These are phyloP conservation scores for Myochromella boudieri DNA, from an alignment of 768 basidiomycete species.

Conservation along the genomic window DNA sequence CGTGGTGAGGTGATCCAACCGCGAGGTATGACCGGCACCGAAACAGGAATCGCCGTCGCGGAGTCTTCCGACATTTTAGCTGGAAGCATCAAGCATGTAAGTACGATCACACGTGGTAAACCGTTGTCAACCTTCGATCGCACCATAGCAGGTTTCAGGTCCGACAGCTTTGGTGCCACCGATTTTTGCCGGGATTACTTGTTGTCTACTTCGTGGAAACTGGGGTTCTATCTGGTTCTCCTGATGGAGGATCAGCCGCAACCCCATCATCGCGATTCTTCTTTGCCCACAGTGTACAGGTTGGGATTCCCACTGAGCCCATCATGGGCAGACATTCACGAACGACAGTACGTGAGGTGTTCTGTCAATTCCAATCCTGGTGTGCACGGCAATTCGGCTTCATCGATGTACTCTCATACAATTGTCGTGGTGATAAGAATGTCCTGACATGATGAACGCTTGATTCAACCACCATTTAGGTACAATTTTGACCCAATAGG, in stretches of 20 bases:
- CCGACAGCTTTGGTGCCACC: slow-evolving; percentile 13
- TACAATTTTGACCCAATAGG: slow-evolving; percentile 4
- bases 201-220: slow-evolving; percentile 19
- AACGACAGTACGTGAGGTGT: slow-evolving; percentile 10
- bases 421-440: slow-evolving; percentile 13
- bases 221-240: slow-evolving; percentile 23
- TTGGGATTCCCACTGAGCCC: slow-evolving; percentile 16
- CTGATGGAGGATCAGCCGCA: slow-evolving; percentile 15
- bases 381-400: slow-evolving; percentile 12
- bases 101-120: slow-evolving; percentile 20
- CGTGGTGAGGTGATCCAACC: slow-evolving; percentile 13
- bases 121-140: slow-evolving; percentile 16
- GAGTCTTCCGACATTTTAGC: slow-evolving; percentile 14
- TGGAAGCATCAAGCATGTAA: slow-evolving; percentile 7
- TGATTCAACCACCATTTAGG: too few species aligned
- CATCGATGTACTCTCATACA: slow-evolving; percentile 9
- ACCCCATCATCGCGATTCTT: slow-evolving; percentile 15
- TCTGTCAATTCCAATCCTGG: slow-evolving; percentile 10
- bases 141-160: slow-evolving; percentile 16
- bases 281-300: slow-evolving; percentile 8
- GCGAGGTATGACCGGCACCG: slow-evolving; percentile 20
- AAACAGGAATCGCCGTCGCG: slow-evolving; percentile 19
- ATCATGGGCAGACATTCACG: slow-evolving; percentile 12
- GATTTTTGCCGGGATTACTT: slow-evolving; percentile 20
- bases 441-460: slow-evolving; percentile 8